These are phyloP conservation scores for Vitis vinifera DNA, from an alignment of 164 flowering plant species.

Conservation along the genomic window DNA sequence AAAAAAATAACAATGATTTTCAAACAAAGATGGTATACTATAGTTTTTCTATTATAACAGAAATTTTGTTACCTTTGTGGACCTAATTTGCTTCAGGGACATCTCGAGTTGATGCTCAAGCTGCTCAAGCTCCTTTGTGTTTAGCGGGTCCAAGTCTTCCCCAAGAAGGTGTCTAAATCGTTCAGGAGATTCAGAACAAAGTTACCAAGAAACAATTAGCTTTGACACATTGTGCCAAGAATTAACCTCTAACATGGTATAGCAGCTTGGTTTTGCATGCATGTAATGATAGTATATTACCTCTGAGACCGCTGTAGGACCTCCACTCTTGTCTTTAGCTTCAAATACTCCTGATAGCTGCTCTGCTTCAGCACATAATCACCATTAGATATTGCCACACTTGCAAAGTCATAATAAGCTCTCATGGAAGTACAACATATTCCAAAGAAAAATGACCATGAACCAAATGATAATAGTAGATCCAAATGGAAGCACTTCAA, in stretches of 20 bases:
- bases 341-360: slow-evolving; percentile 47
- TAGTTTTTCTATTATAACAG: neutral
- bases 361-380: slow-evolving; percentile 10
- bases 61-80: slow-evolving; percentile 26
- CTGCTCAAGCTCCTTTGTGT: slow-evolving; percentile 43
- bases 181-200: neutral
- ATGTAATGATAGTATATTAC: slow-evolving; percentile 15
- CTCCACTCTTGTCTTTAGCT: slow-evolving; percentile 50
- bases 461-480: too few relatives aligned
- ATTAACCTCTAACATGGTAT: too few relatives aligned
- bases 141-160: slow-evolving; percentile 38
- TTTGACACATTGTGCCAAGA: too few relatives aligned
- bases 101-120: slow-evolving; percentile 35
- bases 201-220: too few relatives aligned
- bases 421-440: neutral
- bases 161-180: slow-evolving; percentile 45
- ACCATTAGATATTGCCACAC: neutral
- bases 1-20: too few relatives aligned
- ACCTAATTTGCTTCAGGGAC: slow-evolving; percentile 32
- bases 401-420: too few relatives aligned
- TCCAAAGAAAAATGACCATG: neutral
- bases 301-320: slow-evolving; percentile 49
- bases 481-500: too few relatives aligned
- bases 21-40: too few relatives aligned
- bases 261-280: too few relatives aligned